Conservation (phyloP, 768 basidiomycete species). For the Suillus fuscotomentosus region DNA sequence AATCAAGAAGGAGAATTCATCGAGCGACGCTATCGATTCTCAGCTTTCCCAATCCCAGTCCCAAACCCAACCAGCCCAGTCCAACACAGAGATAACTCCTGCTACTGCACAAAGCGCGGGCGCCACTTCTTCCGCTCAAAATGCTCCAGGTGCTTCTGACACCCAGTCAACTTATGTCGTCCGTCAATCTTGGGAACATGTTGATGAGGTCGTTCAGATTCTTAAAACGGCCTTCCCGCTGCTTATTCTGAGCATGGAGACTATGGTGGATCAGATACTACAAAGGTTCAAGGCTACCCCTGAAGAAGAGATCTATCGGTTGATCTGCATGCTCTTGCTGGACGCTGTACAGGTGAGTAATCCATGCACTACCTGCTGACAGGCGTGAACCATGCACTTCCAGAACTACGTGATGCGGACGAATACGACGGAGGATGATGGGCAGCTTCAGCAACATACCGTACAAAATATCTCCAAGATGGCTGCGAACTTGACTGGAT, state of each 20-base stretch:
- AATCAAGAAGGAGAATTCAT: conserved; percentile 19
- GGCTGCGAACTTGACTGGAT: conserved; percentile 54
- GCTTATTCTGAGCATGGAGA: conserved; percentile 92
- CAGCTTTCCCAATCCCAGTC: conserved; percentile 18
- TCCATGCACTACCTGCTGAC: background rate
- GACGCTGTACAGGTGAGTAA: conserved; percentile 78
- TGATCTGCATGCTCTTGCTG: conserved; percentile 81
- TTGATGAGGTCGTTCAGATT: conserved; percentile 91
- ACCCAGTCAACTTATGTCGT: conserved; percentile 32
- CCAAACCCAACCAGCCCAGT: conserved; percentile 1
- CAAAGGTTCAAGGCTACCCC: conserved; percentile 83
- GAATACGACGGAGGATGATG: conserved; percentile 66
- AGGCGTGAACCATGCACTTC: background rate
- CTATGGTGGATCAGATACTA: conserved; percentile 92
- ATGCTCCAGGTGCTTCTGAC: conserved; percentile 18
- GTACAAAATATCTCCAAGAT: conserved; percentile 58
- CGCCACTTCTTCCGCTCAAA: conserved; percentile 8
- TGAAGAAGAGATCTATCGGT: conserved; percentile 94
- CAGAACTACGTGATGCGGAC: conserved; percentile 74
- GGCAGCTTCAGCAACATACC: conserved; percentile 54
- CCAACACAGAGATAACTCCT: conserved; percentile 10
- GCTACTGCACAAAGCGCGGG: conserved; percentile 17
- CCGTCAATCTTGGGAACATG: conserved; percentile 82
- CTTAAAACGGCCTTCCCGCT: conserved; percentile 96
- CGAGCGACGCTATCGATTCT: conserved; percentile 21